Percentiles rank a stretch among this genome's conserved stretches.
Evolutionary conservation across 768 basidiomycete species (phyloP).

Genomic region (Serendipita indica): DNA sequence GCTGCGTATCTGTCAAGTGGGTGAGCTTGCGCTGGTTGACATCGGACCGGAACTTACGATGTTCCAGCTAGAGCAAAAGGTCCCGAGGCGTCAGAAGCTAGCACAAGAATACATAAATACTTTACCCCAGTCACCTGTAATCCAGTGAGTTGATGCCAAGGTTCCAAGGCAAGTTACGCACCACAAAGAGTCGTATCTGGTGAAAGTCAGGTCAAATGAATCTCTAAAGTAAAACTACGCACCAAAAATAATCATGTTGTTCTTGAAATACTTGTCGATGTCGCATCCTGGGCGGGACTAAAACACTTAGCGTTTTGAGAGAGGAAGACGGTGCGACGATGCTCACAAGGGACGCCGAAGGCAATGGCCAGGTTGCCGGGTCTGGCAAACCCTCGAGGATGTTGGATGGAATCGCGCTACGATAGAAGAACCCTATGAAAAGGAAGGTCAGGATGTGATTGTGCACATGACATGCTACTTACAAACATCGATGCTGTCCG

Average conservation of each 20-base stretch:
- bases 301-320: too few relatives aligned
- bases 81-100: not conserved
- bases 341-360: slow-evolving; percentile 45
- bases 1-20: not conserved
- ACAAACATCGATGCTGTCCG: slow-evolving; percentile 62
- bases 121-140: not conserved
- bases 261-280: slow-evolving; percentile 41
- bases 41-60: not conserved
- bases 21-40: not conserved
- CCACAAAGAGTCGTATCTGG: not conserved
- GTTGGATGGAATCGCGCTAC: slow-evolving; percentile 57
- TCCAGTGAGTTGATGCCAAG: not conserved
- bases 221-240: slow-evolving; percentile 19
- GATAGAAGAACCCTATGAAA: slow-evolving; percentile 62
- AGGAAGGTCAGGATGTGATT: not conserved
- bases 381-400: slow-evolving; percentile 44
- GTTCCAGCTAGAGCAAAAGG: not conserved
- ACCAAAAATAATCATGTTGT: slow-evolving; percentile 69
- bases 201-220: not conserved
- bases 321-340: too few relatives aligned
- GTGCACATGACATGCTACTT: slow-evolving; percentile 22
- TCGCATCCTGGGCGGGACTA: too few relatives aligned
- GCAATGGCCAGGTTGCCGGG: slow-evolving; percentile 53
- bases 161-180: not conserved
- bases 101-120: not conserved